Conservation (phyloP, 164 flowering plant genomes). For the Vitis amurensis region DNA sequence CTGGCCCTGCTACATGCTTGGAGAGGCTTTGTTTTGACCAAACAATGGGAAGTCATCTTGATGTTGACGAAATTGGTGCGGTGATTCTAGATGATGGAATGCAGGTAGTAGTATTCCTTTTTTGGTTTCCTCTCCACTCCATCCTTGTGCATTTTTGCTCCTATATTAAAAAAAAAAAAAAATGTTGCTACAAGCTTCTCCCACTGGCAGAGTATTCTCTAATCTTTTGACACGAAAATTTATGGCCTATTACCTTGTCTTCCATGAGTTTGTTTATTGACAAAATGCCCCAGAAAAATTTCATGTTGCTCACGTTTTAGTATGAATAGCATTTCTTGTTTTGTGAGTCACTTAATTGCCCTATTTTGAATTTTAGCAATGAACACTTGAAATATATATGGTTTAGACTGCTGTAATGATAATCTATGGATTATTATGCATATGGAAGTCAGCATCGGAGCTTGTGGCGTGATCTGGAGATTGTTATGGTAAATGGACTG, state of each 20-base stretch:
- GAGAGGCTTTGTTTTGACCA: slow-evolving; percentile 13
- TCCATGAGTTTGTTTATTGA: not conserved
- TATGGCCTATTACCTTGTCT: not conserved
- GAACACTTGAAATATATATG: too few species aligned
- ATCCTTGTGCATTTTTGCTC: too few species aligned
- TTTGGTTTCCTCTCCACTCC: not conserved
- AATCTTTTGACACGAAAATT: not conserved
- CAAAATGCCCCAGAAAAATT: not conserved
- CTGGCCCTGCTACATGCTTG: slow-evolving; percentile 4
- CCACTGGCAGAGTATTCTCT: too few species aligned
- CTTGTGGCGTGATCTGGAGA: slow-evolving; percentile 70
- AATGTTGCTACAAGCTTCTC: too few species aligned
- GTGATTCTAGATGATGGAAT: slow-evolving; percentile 91
- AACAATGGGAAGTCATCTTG: slow-evolving; percentile 16
- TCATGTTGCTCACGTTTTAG: not conserved
- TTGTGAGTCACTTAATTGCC: not conserved
- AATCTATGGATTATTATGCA: not conserved
- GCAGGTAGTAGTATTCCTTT: slow-evolving; percentile 55
- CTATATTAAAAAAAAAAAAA: too few species aligned
- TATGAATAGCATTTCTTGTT: not conserved
- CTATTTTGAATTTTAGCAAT: too few species aligned
- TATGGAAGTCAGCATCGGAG: slow-evolving; percentile 64
- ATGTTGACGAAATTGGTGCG: slow-evolving; percentile 45
- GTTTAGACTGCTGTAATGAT: not conserved
- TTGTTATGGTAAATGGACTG: slow-evolving; percentile 86